Conservation (phyloP, 2,329 filamentous ascomycete genomes). For the Talaromyces amestolkiae region DNA sequence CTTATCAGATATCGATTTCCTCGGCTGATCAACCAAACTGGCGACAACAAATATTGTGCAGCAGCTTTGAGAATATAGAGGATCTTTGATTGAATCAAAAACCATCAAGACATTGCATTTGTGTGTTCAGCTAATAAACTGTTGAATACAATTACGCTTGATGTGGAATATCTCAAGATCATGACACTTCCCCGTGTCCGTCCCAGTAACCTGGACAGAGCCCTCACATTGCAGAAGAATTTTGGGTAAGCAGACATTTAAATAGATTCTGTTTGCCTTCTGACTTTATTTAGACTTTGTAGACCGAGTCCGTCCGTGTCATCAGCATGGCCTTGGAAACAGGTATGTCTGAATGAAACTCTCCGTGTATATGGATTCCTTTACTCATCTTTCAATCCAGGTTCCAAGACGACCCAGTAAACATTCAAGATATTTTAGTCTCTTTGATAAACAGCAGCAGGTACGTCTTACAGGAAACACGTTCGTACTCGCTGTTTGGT, state of each 20-base stretch:
- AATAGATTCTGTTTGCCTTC: neutral
- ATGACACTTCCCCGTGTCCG: conserved; percentile 8
- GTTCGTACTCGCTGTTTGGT: neutral
- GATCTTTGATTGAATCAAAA: no score
- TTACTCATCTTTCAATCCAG: neutral
- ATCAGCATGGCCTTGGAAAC: neutral
- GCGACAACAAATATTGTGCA: neutral
- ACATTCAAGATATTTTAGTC: neutral
- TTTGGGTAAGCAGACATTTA: neutral
- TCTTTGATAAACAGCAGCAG: neutral
- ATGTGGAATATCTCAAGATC: neutral
- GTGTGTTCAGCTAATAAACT: neutral
- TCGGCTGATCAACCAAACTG: neutral
- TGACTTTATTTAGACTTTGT: neutral
- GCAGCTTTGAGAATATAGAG: neutral
- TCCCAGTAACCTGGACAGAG: neutral
- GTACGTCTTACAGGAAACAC: neutral
- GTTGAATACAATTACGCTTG: neutral
- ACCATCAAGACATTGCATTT: no score
- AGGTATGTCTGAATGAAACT: neutral
- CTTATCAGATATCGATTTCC: neutral
- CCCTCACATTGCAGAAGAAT: neutral
- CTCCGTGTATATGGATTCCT: neutral
- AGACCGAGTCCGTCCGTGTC: neutral
- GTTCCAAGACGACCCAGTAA: neutral